phyloP scores from a whole-genome alignment of 768 basidiomycete species.

The Psilocybe cubensis region DNA sequence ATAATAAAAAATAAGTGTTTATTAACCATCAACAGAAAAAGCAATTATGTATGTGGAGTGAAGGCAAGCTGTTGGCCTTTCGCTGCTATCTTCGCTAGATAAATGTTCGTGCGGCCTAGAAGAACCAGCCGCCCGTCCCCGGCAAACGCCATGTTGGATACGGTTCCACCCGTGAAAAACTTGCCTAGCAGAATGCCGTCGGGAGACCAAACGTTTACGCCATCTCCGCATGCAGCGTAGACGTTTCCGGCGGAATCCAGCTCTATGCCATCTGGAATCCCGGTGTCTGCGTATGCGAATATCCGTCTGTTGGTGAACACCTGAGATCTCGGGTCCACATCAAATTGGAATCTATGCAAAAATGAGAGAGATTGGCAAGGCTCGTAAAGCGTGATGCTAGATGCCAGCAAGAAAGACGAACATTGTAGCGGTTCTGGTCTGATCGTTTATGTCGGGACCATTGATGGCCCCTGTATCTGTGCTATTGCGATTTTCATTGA shows the following conservation, averaged over 20 bases:
- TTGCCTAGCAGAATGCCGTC: conserved; percentile 65
- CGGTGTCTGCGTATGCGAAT: conserved; percentile 69
- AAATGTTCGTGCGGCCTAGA: conserved; percentile 49
- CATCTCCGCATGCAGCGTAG: conserved; percentile 69
- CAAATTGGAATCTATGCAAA: conserved; percentile 62
- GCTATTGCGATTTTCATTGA: conserved; percentile 28
- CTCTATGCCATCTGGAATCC: conserved; percentile 69
- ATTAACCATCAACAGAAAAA: too few species aligned
- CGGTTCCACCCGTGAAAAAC: conserved; percentile 53
- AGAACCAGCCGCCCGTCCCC: conserved; percentile 45
- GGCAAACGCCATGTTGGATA: conserved; percentile 52
- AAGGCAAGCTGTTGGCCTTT: too few species aligned
- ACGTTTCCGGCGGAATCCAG: conserved; percentile 68
- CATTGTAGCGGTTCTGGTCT: conserved; percentile 73
- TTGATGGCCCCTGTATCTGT: conserved; percentile 52
- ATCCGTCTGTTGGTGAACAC: conserved; percentile 60
- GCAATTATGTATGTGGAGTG: too few species aligned
- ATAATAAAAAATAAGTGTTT: too few species aligned
- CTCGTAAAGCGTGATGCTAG: neutral
- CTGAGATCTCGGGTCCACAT: conserved; percentile 60
- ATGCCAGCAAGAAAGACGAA: conserved; percentile 44
- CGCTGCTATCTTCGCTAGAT: conserved; percentile 48
- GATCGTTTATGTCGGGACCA: conserved; percentile 45
- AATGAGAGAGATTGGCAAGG: neutral
- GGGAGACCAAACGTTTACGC: conserved; percentile 51